Evolutionary conservation across 106 monocot species (phyloP).

Genomic region (Apostasia shenzhenica): DNA sequence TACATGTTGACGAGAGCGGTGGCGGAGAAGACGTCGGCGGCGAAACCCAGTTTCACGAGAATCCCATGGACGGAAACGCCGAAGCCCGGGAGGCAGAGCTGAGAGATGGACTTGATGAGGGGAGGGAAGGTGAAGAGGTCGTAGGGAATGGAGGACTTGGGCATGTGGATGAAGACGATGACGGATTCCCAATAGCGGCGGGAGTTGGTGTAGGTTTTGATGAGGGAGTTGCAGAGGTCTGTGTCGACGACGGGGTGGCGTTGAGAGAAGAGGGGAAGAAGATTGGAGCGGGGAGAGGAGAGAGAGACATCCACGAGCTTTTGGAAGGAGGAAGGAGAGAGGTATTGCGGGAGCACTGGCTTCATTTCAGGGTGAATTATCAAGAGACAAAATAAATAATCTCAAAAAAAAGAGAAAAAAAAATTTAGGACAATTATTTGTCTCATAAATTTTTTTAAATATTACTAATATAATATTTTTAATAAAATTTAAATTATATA

Average conservation of each 20-base stretch:
- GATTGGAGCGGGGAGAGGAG: not conserved
- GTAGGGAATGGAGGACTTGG: slow-evolving; percentile 1
- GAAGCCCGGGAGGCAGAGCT: not conserved
- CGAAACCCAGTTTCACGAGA: slow-evolving; percentile 13
- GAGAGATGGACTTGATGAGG: slow-evolving; percentile 16
- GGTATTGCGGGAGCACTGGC: slow-evolving; percentile 4
- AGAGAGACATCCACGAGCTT: slow-evolving; percentile 8
- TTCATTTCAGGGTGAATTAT: not conserved
- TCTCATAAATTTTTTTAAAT: no score
- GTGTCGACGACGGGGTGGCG: slow-evolving; percentile 5
- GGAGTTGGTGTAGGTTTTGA: slow-evolving; percentile 8
- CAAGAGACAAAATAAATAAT: no score
- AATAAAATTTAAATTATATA: no score
- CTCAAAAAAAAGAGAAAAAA: no score
- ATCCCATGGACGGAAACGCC: slow-evolving; percentile 22
- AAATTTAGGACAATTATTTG: no score
- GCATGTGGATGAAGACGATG: slow-evolving; percentile 27
- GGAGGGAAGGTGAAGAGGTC: slow-evolving; percentile 29
- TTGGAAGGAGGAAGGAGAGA: slow-evolving; percentile 2
- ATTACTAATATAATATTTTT: no score
- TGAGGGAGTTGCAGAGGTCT: slow-evolving; percentile 17
- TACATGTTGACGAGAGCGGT: slow-evolving; percentile 37
- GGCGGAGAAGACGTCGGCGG: slow-evolving; percentile 10
- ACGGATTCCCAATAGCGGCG: not conserved
- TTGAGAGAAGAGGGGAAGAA: slow-evolving; percentile 13